These are phyloP conservation scores for Trichoderma polysporum DNA, from an alignment of 2,329 filamentous ascomycete species.

Conservation along the genomic window DNA sequence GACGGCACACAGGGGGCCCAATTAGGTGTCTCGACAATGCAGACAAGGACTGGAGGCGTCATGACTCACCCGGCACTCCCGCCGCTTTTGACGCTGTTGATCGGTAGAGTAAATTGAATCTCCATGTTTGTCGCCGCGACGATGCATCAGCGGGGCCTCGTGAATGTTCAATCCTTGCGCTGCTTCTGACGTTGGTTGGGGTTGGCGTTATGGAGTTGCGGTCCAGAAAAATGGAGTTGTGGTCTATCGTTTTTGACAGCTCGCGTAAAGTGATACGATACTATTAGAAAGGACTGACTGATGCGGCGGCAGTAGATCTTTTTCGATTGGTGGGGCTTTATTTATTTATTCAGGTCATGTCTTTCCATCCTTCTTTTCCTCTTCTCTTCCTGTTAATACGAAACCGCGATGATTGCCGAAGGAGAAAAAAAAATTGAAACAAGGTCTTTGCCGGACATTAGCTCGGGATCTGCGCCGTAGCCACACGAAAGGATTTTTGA, in stretches of 20 bases:
- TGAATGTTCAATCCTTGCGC: neutral
- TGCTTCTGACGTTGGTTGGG: neutral
- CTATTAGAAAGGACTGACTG: neutral
- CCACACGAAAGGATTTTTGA: neutral
- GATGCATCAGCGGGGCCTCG: slow-evolving; percentile 10
- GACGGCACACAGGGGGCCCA: neutral
- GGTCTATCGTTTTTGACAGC: neutral
- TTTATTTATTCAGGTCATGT: neutral
- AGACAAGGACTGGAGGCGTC: neutral
- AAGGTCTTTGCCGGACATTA: neutral
- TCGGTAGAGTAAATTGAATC: slow-evolving; percentile 40
- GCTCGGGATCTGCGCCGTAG: neutral
- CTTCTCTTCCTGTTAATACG: neutral
- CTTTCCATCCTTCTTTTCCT: neutral
- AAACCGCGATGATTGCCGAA: neutral
- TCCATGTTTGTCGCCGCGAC: slow-evolving; percentile 32
- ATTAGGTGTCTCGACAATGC: neutral
- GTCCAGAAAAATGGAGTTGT: neutral
- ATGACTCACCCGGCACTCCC: slow-evolving; percentile 29
- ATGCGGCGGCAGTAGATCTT: neutral
- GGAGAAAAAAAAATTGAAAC: neutral
- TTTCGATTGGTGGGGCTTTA: neutral
- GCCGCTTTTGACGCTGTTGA: slow-evolving; percentile 27
- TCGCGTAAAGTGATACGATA: neutral
- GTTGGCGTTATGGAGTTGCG: neutral